These are phyloP conservation scores for Graphilbum fragrans DNA, from an alignment of 2,329 filamentous ascomycete species.

Conservation along the genomic window DNA sequence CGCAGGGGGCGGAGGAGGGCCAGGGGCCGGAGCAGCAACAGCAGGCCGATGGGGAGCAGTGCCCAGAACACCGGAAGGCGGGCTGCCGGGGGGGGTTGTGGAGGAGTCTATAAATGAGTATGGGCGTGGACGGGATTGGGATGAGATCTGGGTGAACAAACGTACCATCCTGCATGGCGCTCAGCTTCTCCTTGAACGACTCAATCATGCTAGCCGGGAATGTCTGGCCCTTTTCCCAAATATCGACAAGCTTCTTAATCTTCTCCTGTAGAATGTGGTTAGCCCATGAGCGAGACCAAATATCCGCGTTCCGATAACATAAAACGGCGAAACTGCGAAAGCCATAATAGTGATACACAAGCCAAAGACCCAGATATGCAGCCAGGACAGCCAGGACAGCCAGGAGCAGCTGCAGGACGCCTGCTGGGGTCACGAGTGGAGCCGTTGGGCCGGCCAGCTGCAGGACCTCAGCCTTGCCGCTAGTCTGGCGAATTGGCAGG, in stretches of 20 bases:
- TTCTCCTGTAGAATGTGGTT: conserved; percentile 60
- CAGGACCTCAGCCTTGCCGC: no score
- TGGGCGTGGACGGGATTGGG: no score
- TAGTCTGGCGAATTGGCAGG: no score
- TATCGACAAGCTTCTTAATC: conserved; percentile 88
- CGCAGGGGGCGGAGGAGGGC: conserved; percentile 14
- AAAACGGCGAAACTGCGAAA: no score
- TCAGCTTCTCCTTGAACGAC: conserved; percentile 72
- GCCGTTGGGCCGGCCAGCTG: no score
- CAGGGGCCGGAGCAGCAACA: no score
- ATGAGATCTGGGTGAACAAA: conserved; percentile 13
- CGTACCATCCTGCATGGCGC: conserved; percentile 53
- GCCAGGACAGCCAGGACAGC: no score
- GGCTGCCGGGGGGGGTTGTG: conserved; percentile 59
- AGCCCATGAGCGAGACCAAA: neutral
- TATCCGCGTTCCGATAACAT: no score
- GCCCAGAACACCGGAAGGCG: conserved; percentile 33
- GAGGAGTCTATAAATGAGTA: conserved; percentile 41
- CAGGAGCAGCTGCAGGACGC: no score
- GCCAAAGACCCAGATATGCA: no score
- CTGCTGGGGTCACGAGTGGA: no score
- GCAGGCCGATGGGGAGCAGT: conserved; percentile 12
- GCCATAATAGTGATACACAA: no score
- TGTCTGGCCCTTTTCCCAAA: conserved; percentile 92
- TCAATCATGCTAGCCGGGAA: conserved; percentile 72